These are phyloP conservation scores for Trebouxiophyceae sp. DNA, from an alignment of 163 green algal species.

Conservation along the genomic window DNA sequence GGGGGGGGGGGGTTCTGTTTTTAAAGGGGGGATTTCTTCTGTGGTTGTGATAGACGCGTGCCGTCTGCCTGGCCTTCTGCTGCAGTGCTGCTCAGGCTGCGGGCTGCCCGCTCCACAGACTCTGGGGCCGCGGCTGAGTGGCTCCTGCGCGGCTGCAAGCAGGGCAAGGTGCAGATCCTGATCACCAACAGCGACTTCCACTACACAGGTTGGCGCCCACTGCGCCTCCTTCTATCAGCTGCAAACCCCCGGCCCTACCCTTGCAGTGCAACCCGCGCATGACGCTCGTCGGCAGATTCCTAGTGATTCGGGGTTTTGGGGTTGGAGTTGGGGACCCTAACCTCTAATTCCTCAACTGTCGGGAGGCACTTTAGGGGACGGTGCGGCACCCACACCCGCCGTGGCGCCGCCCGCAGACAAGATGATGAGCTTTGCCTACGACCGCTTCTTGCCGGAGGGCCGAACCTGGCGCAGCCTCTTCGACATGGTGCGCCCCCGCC, in stretches of 20 bases:
- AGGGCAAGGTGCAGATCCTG: slow-evolving; percentile 84
- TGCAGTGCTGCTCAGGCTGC: too few relatives aligned
- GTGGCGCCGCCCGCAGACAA: too few relatives aligned
- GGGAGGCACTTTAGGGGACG: too few relatives aligned
- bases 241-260: background rate
- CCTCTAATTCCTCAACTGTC: background rate
- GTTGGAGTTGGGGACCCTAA: background rate
- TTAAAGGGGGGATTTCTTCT: too few relatives aligned
- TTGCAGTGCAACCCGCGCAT: background rate
- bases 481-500: slow-evolving; percentile 63
- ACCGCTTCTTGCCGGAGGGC: slow-evolving; percentile 72
- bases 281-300: too few relatives aligned
- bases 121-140: too few relatives aligned
- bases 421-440: slow-evolving; percentile 75
- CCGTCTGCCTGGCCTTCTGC: background rate
- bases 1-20: too few relatives aligned
- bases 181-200: slow-evolving; percentile 80
- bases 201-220: slow-evolving; percentile 26
- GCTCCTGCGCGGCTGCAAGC: slow-evolving; percentile 20
- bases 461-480: slow-evolving; percentile 87
- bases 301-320: background rate
- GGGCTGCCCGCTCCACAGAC: too few relatives aligned
- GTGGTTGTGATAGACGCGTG: background rate
- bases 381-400: too few relatives aligned
- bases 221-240: background rate